A percentile compares a stretch with the other conserved stretches of the same genome.
Evolutionary conservation across 495 filamentous ascomycete species (phyloP).

Genomic region (Cercophora samala): DNA sequence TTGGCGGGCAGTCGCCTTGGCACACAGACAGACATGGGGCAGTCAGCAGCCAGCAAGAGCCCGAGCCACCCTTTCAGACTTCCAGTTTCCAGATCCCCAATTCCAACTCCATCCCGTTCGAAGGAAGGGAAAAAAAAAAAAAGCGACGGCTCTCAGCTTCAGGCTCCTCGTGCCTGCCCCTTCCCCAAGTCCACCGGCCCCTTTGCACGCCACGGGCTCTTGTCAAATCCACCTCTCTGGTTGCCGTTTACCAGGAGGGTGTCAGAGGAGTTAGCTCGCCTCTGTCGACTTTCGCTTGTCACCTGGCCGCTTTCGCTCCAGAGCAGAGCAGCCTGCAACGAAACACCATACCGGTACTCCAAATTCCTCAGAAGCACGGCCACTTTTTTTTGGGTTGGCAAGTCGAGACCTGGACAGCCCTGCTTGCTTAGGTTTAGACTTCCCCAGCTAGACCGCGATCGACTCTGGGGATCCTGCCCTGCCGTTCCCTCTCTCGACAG

Average conservation of each 20-base stretch:
- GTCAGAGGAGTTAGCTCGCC: slow-evolving; percentile 25
- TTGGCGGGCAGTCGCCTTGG: not conserved
- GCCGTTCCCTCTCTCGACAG: slow-evolving; percentile 9
- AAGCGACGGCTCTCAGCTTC: slow-evolving; percentile 8
- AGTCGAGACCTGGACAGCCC: slow-evolving; percentile 16
- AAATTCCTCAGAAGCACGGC: slow-evolving; percentile 9
- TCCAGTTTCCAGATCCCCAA: slow-evolving; percentile 20
- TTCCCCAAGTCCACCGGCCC: slow-evolving; percentile 13
- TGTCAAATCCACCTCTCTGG: slow-evolving; percentile 17
- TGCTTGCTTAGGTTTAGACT: slow-evolving; percentile 16
- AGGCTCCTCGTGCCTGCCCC: slow-evolving; percentile 9
- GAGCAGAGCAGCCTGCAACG: slow-evolving; percentile 9
- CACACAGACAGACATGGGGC: not conserved
- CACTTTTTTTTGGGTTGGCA: slow-evolving; percentile 5
- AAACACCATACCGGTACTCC: not conserved
- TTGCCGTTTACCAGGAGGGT: slow-evolving; percentile 18
- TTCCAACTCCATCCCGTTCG: slow-evolving; percentile 18
- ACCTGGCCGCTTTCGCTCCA: slow-evolving; percentile 14
- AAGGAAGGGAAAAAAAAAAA: slow-evolving; percentile 19
- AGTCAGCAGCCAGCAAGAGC: slow-evolving; percentile 1
- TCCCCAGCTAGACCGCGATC: not conserved
- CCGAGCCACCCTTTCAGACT: slow-evolving; percentile 6
- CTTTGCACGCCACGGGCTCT: slow-evolving; percentile 13
- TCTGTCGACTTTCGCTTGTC: slow-evolving; percentile 17
- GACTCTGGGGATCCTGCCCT: not conserved